Evolutionary conservation across 2,329 filamentous ascomycete genomes (phyloP).

Genomic region (Trichoderma gracile): DNA sequence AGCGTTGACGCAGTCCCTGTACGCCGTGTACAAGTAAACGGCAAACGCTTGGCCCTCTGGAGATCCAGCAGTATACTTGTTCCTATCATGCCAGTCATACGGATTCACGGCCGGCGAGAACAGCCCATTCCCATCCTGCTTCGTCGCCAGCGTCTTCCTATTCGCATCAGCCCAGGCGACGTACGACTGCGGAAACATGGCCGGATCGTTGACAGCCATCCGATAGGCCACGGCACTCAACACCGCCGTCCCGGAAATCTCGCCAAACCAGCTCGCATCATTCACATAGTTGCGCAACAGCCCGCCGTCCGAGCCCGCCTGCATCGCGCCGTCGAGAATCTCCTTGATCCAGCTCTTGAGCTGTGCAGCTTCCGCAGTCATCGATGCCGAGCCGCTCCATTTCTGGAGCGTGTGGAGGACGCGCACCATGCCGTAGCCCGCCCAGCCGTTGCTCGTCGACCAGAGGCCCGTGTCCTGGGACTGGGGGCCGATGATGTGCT

Average conservation of each 20-base stretch:
- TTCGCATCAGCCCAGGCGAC: constrained; percentile 26
- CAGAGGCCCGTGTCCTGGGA: constrained; percentile 28
- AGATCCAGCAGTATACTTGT: constrained; percentile 23
- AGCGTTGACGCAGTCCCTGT: constrained; percentile 25
- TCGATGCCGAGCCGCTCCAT: constrained; percentile 21
- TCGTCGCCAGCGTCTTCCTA: constrained; percentile 10
- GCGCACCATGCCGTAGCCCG: constrained; percentile 27
- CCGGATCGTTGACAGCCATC: constrained; percentile 27
- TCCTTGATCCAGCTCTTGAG: constrained; percentile 28
- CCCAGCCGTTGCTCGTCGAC: constrained; percentile 28
- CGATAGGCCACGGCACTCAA: constrained; percentile 26
- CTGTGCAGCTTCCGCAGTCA: constrained; percentile 5
- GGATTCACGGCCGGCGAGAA: constrained; percentile 25
- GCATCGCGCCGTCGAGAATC: constrained; percentile 26
- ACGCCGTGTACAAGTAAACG: constrained; percentile 26
- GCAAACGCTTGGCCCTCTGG: constrained; percentile 27
- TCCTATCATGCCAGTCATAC: constrained; percentile 23
- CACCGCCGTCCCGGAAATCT: constrained; percentile 26
- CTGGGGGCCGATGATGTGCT: constrained; percentile 28
- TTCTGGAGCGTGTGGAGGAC: constrained; percentile 27
- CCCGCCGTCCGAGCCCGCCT: constrained; percentile 8
- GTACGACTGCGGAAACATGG: constrained; percentile 25
- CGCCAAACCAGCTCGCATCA: constrained; percentile 26
- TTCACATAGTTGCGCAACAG: constrained; percentile 27
- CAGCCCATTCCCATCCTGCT: constrained; percentile 18